phyloP scores from a whole-genome alignment of 768 basidiomycete species.

The Cystofilobasidium capitatum region DNA sequence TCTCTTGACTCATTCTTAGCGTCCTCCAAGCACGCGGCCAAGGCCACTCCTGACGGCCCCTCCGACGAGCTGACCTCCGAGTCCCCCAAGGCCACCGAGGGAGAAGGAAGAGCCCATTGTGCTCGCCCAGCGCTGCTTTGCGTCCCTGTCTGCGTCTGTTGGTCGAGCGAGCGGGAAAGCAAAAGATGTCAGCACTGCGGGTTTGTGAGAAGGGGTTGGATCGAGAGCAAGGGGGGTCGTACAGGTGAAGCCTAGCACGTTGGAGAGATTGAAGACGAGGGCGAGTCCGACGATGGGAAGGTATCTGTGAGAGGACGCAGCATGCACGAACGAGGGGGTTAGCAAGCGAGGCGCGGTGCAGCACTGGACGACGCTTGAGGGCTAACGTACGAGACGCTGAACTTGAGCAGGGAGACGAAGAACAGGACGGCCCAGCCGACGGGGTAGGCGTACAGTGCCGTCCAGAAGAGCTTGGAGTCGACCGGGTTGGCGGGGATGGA shows the following conservation, averaged over 20 bases:
- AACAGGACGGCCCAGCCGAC: constrained; percentile 76
- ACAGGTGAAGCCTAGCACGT: constrained; percentile 93
- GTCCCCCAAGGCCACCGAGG: constrained; percentile 63
- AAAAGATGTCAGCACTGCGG: constrained; percentile 35
- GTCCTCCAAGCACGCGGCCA: constrained; percentile 60
- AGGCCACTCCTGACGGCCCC: constrained; percentile 74
- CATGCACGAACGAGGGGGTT: neutral
- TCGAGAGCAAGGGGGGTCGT: constrained; percentile 46
- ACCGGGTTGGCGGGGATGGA: constrained; percentile 27
- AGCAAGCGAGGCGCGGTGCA: neutral
- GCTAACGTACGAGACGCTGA: constrained; percentile 66
- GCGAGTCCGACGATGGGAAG: constrained; percentile 90
- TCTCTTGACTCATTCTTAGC: too few relatives aligned
- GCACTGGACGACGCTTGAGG: neutral
- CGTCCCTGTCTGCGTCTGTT: constrained; percentile 58
- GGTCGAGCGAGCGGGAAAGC: neutral
- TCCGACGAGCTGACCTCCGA: constrained; percentile 74
- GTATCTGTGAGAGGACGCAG: constrained; percentile 50
- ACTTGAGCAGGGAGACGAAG: constrained; percentile 78
- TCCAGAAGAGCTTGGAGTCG: constrained; percentile 43
- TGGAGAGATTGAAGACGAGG: constrained; percentile 89
- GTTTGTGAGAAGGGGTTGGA: constrained; percentile 34
- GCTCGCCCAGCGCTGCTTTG: constrained; percentile 83
- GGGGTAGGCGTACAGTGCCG: constrained; percentile 82
- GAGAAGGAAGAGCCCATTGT: constrained; percentile 55